phyloP scores from a whole-genome alignment of 148 eudicot genomes.

The Cornus kousa region DNA sequence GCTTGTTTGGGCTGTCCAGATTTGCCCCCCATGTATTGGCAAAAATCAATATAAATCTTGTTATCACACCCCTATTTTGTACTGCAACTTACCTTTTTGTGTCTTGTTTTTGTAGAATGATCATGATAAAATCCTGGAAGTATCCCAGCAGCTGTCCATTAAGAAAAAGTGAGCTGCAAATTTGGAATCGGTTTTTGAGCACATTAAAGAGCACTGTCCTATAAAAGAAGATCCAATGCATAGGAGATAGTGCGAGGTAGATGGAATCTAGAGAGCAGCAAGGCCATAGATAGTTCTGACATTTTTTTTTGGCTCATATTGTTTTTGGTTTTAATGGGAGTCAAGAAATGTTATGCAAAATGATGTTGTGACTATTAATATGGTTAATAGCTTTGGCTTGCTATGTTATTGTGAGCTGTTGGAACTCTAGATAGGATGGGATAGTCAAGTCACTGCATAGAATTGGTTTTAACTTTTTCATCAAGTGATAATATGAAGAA shows the following conservation, averaged over 20 bases:
- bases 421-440: too few species aligned
- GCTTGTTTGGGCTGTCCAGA: not conserved
- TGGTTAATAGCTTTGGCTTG: not conserved
- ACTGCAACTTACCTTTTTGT: not conserved
- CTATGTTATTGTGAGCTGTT: too few species aligned
- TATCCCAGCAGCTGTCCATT: constrained; percentile 79
- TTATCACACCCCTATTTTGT: not conserved
- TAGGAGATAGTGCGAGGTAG: constrained; percentile 67
- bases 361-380: not conserved
- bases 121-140: constrained; percentile 79
- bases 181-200: constrained; percentile 79
- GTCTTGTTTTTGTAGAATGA: constrained; percentile 56
- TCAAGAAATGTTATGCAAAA: not conserved
- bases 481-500: too few species aligned
- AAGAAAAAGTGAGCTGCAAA: constrained; percentile 81
- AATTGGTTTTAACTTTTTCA: too few species aligned
- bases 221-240: constrained; percentile 64
- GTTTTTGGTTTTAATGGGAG: not conserved
- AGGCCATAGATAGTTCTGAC: constrained; percentile 38
- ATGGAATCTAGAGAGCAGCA: constrained; percentile 62
- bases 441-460: too few species aligned
- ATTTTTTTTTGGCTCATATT: constrained; percentile 7
- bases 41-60: not conserved
- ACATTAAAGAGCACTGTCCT: constrained; percentile 90
- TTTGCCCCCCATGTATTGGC: not conserved